Evolutionary conservation across 2,329 filamentous ascomycete species (phyloP).

Genomic region (Fusarium sp.): DNA sequence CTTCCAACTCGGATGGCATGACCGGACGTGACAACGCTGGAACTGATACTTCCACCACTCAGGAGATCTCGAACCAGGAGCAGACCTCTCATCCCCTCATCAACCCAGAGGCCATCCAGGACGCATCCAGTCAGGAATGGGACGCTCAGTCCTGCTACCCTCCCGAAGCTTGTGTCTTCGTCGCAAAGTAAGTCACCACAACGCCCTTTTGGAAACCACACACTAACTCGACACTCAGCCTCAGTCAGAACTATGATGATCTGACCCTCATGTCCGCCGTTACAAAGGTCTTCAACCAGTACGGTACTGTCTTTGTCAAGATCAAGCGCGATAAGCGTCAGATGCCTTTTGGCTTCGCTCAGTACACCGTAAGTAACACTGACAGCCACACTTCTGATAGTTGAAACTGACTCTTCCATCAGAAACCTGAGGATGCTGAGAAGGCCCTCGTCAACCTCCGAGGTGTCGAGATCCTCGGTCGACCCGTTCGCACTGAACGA

Average conservation of each 20-base stretch:
- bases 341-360: conserved; percentile 74
- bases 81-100: not conserved
- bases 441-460: conserved; percentile 60
- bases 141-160: conserved; percentile 67
- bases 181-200: conserved; percentile 69
- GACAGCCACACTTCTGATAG: not conserved
- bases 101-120: not conserved
- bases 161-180: conserved; percentile 70
- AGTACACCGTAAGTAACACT: conserved; percentile 66
- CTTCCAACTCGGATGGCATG: not conserved
- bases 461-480: conserved; percentile 64
- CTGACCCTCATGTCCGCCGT: conserved; percentile 64
- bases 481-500: conserved; percentile 70
- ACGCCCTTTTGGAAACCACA: too few species aligned
- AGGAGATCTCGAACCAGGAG: not conserved
- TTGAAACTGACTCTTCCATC: conserved; percentile 38
- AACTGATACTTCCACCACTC: not conserved
- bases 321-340: conserved; percentile 68
- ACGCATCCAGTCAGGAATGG: conserved; percentile 27
- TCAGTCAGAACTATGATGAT: conserved; percentile 64
- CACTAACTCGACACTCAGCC: conserved; percentile 51
- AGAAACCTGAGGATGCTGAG: conserved; percentile 64
- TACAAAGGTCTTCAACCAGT: conserved; percentile 63
- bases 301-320: conserved; percentile 71
- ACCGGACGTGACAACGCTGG: not conserved